Evolutionary conservation across 768 basidiomycete species (phyloP).

Genomic region (Tylopilus plumbeoviolaceoides): DNA sequence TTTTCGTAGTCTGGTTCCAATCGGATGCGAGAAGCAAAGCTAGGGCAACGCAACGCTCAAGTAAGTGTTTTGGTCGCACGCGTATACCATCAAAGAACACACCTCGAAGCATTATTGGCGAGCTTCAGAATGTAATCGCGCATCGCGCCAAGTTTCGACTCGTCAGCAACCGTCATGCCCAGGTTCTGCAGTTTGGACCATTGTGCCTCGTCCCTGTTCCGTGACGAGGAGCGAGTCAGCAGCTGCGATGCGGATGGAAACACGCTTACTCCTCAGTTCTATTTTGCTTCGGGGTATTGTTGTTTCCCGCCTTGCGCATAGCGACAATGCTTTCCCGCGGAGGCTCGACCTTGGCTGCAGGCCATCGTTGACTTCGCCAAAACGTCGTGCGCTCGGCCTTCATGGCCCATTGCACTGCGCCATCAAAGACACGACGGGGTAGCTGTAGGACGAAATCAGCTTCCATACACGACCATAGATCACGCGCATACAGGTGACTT

Average conservation of each 20-base stretch:
- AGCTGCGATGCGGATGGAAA: neutral
- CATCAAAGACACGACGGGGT: conserved; percentile 74
- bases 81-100: conserved; percentile 8
- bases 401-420: conserved; percentile 86
- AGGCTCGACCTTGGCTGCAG: conserved; percentile 52
- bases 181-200: conserved; percentile 77
- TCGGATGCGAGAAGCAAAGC: conserved; percentile 63
- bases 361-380: conserved; percentile 60
- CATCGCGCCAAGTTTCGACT: conserved; percentile 84
- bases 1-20: conserved; percentile 61
- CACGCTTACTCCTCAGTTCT: conserved; percentile 75
- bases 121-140: conserved; percentile 84
- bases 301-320: conserved; percentile 49
- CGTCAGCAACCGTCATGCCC: conserved; percentile 80
- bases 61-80: conserved; percentile 2
- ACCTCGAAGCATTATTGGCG: conserved; percentile 77
- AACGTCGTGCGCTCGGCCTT: conserved; percentile 75
- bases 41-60: conserved; percentile 25
- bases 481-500: conserved; percentile 67
- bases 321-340: conserved; percentile 69
- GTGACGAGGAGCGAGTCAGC: neutral
- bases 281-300: conserved; percentile 38
- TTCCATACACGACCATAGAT: neutral
- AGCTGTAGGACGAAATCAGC: conserved; percentile 34
- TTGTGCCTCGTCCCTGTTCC: conserved; percentile 69